These are phyloP conservation scores for Capsicum baccatum DNA, from an alignment of 257 asterid species.

Conservation along the genomic window DNA sequence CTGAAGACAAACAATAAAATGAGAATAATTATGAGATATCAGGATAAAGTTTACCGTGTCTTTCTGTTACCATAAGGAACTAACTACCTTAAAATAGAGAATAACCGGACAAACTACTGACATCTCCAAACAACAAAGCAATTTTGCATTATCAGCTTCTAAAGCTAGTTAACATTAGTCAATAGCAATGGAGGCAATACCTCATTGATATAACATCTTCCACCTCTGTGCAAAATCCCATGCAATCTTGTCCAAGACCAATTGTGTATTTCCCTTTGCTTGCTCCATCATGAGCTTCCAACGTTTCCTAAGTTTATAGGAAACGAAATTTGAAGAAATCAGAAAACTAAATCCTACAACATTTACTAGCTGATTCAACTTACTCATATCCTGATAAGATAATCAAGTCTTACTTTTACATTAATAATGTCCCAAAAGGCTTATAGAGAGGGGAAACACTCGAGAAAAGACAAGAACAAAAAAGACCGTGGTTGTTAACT, in stretches of 20 bases:
- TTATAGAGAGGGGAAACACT: neutral
- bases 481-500: neutral
- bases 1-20: slow-evolving; percentile 52
- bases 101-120: neutral
- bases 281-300: slow-evolving; percentile 98
- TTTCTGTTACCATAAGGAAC: neutral
- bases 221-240: slow-evolving; percentile 94
- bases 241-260: slow-evolving; percentile 99
- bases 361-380: neutral
- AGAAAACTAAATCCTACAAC: neutral
- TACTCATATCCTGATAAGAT: neutral
- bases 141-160: neutral
- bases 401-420: neutral
- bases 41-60: neutral
- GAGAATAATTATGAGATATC: neutral
- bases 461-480: neutral
- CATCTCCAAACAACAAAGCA: neutral
- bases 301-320: slow-evolving; percentile 58
- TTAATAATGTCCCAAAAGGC: neutral
- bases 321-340: neutral
- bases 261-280: slow-evolving; percentile 99
- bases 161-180: neutral
- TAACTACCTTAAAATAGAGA: slow-evolving; percentile 6
- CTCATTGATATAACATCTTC: slow-evolving; percentile 99
- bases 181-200: slow-evolving; percentile 39